Base-by-base conservation (phyloP, 2,329 filamentous ascomycete genomes). In the Alternaria consortialis region DNA sequence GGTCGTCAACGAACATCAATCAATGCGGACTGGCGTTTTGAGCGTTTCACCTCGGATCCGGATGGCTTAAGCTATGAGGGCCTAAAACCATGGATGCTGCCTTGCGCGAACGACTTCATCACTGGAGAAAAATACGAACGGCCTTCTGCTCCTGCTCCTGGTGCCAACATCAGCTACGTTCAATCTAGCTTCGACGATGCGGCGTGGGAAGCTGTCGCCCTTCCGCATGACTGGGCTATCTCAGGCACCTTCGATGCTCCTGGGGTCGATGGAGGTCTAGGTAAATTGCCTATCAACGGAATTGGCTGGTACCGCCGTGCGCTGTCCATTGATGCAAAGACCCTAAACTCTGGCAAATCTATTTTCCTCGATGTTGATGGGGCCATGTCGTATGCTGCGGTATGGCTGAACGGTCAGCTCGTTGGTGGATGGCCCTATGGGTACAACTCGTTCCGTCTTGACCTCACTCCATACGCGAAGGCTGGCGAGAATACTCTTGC, bases 351-450 rank as follows among this genome's bases (percentile, higher is more conserved):
- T 17, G 75, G 73, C 8, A 83, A 81, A 53, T 69, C 74, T 0
- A 66, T 84, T 12, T 85, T 78, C 53, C 70, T 85, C 5, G 83
- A 85, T 23, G 66, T 85, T 20, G 84, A 85, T 57, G 84, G 84
- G 2, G 84, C 83, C 48, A 84, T 84, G 83, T 81, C 83, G 0
- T 84, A 84, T 60, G 76, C 83, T 1, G 79, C 79, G n/a, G 83
- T 85, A 3, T 86, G 83, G 83, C 68, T 85, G 11, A 85, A 86
- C 54, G 83, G 82, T 2, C 67, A 80, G 13, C 65, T 85, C 2
- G 80, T 84, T 13, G 83, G 84, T 4, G 84, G 84, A 0, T 85
- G 84, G 84, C 83, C 84, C 1, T 85, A 81, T 53, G 80, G 80
- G 0, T 86, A 85, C 63, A 81, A 81, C 60, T 84, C 83, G 0